These are phyloP conservation scores for Trypanosoma rangeli DNA, from an alignment of 208 protist genomes.

Conservation along the genomic window DNA sequence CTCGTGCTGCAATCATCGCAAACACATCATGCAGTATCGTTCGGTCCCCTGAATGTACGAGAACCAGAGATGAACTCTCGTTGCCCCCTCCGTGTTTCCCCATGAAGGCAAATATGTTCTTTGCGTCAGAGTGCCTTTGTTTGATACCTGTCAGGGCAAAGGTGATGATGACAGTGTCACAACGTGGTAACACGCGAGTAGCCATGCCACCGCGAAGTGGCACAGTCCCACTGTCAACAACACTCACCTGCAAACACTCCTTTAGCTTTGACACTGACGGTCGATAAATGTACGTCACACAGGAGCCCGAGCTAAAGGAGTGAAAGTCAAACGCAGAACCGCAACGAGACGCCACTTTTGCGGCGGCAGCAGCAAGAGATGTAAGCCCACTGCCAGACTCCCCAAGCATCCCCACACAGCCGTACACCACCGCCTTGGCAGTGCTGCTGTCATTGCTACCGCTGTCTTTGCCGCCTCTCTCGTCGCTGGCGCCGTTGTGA, in stretches of 20 bases:
- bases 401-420: constrained; percentile 20
- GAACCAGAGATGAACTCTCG: not conserved
- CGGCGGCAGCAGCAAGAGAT: constrained; percentile 19
- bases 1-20: constrained; percentile 11
- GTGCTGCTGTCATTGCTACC: not conserved
- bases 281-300: constrained; percentile 5
- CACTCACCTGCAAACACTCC: constrained; percentile 11
- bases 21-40: constrained; percentile 24
- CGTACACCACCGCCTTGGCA: not conserved
- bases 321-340: constrained; percentile 13
- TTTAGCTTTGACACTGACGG: constrained; percentile 3
- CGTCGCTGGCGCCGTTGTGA: not conserved
- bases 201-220: constrained; percentile 14
- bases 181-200: constrained; percentile 6
- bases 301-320: constrained; percentile 16
- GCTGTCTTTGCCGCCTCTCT: not conserved
- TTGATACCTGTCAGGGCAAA: constrained; percentile 33
- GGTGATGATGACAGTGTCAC: constrained; percentile 24
- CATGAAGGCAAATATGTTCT: constrained; percentile 1
- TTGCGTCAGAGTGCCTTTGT: constrained; percentile 1
- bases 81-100: not conserved
- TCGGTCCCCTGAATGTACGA: constrained; percentile 19
- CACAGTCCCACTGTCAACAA: constrained; percentile 21
- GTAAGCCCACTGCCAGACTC: constrained; percentile 27
- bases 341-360: constrained; percentile 10